Conservation (phyloP, 495 filamentous ascomycete species). For the Staphylotrichum longicolle region DNA sequence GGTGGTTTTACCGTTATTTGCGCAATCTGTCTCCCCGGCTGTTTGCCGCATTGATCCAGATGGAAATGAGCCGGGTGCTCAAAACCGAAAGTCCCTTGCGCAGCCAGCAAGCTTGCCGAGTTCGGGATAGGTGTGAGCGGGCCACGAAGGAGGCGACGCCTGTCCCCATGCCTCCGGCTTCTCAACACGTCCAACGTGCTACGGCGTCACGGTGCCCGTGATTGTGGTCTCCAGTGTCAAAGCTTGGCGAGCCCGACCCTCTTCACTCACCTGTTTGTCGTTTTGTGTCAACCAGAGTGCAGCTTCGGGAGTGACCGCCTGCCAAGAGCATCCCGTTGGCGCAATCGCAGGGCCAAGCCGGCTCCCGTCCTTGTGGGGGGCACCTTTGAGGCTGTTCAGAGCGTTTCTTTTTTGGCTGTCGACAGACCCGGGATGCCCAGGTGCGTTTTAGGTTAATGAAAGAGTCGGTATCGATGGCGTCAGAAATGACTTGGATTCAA, state of each 20-base stretch:
- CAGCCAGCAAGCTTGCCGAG: background rate
- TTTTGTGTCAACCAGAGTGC: background rate
- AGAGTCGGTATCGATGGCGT: too few relatives aligned
- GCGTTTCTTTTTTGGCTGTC: background rate
- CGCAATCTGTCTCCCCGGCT: background rate
- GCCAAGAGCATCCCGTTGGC: constrained; percentile 13
- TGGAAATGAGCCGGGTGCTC: constrained; percentile 9
- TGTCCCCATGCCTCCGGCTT: constrained; percentile 19
- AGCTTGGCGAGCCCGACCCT: too few relatives aligned
- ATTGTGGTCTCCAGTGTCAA: too few relatives aligned
- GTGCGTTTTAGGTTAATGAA: too few relatives aligned
- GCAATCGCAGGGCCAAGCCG: background rate
- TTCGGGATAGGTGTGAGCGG: constrained; percentile 41
- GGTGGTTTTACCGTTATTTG: constrained; percentile 5
- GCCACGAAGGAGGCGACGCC: constrained; percentile 52
- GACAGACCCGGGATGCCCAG: too few relatives aligned
- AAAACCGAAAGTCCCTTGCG: constrained; percentile 10
- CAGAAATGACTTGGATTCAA: too few relatives aligned
- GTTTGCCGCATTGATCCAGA: constrained; percentile 5
- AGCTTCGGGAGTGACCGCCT: constrained; percentile 15
- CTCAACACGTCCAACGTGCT: too few relatives aligned
- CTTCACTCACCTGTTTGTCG: background rate
- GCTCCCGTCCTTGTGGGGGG: background rate
- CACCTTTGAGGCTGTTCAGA: too few relatives aligned
- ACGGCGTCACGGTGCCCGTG: too few relatives aligned